Evolutionary conservation across 2,329 filamentous ascomycete genomes (phyloP).

Genomic region (Colletotrichum lentis): DNA sequence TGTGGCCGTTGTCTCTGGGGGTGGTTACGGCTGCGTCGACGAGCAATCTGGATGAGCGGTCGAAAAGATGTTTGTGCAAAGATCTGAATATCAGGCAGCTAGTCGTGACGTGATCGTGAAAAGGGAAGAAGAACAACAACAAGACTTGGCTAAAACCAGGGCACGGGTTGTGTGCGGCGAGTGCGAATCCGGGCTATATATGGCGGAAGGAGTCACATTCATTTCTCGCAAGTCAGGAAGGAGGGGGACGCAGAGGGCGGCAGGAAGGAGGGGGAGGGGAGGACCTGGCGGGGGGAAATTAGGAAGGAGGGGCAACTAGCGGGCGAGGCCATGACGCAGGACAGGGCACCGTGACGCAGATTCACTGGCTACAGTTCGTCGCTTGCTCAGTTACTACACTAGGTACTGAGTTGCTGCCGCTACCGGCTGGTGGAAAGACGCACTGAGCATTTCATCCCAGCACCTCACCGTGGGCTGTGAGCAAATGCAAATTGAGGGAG

Average conservation of each 20-base stretch:
- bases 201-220: constrained; percentile 22
- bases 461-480: neutral
- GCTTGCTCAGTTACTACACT: too few relatives aligned
- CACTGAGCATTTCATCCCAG: neutral
- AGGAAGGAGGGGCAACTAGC: constrained; percentile 38
- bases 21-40: constrained; percentile 5
- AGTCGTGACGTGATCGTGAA: neutral
- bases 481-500: neutral
- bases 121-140: too few relatives aligned
- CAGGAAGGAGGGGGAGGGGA: constrained; percentile 35
- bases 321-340: constrained; percentile 37
- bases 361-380: constrained; percentile 21
- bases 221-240: constrained; percentile 19
- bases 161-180: neutral
- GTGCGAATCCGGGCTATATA: constrained; percentile 30
- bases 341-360: constrained; percentile 35
- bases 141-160: too few relatives aligned
- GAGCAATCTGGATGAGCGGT: neutral
- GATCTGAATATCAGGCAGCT: neutral
- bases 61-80: neutral
- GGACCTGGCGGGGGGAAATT: constrained; percentile 39
- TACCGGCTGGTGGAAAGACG: constrained; percentile 17
- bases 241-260: constrained; percentile 25
- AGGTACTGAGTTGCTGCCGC: constrained; percentile 6
- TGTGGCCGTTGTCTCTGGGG: constrained; percentile 5